Base-by-base conservation (phyloP, 495 filamentous ascomycete species). In the Niebla homalea region DNA sequence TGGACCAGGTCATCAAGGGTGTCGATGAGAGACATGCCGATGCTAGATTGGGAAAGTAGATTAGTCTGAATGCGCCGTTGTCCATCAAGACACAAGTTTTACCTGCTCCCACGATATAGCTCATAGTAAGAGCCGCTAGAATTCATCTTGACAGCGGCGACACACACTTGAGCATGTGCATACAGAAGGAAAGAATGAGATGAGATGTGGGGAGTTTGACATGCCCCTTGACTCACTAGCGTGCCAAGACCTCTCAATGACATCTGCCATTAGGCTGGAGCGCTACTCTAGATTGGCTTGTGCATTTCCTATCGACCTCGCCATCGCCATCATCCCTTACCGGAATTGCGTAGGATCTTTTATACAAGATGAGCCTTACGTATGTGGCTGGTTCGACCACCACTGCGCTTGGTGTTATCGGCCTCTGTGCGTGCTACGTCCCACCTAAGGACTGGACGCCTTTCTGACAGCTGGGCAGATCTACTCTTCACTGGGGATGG, bases 401-500 rank as follows among this genome's bases (percentile, higher is more conserved):
- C 62, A 73, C 81, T 53, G 76, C 84, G 53, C 68, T 92, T 57
- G 70, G 79, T n/a, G 77, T 95, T 29, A 78, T 97, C 58, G 92
- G 89, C 72, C 69, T 83, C 67, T 98, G 92, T 97, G 78, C 60
- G 80, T 60, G 61, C 69, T 64, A 50, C 37, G 16, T 36, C 38
- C 44, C 41, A 46, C 36, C 16, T 38, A 44, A 53, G 36, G 52
- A 56, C 47, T 12, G 29, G 56, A 51, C 42, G 53, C 40, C 52
- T 64, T 69, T 61, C 70, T 69, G 53, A 72, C 56, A 51, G 49
- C 23, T 45, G 53, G 47, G 32, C 64, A 98, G 93, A 99, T 70
- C 87, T 99, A 85, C 84, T 99, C 52, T 94, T 99, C 63, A 90
- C 88, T 58, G 89, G 87, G 46, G 87, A 89, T 60, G 92, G 93